Evolutionary conservation across 2,329 filamentous ascomycete genomes (phyloP), one percentile per base, ranked within the genome.

Genomic region (Ophiostoma fasciatum): DNA sequence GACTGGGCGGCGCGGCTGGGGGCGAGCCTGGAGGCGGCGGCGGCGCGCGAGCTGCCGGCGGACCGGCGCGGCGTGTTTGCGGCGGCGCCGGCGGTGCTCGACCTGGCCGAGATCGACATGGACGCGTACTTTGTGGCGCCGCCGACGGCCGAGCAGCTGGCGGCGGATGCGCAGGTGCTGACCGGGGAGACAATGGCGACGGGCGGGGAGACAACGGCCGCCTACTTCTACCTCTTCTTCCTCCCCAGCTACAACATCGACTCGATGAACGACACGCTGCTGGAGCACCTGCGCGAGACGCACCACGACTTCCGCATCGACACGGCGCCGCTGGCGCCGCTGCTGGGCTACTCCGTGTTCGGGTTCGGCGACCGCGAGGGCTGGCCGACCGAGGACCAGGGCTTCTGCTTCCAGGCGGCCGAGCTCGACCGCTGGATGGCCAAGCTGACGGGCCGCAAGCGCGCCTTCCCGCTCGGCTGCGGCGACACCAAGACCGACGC

Each of bases 351-450:
- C 52, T 83, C 83, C 0, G 85, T 96, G 0, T 96, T 96, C 60
- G 90, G 90, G 0, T 81, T 94, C 50, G 88, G 88, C 14, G 88
- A 96, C 53, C 75, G 71, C 43, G 82, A 93, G 52, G 84, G 82
- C 39, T 98, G 90, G 88, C 83, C 85, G 1, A 83, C 79, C 0
- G 85, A 94, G 57, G 73, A 78, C 40, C 82, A 90, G 47, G 88
- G 88, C 0, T 98, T 87, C 58, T 94, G 88, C 53, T 85, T 83
- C 43, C 88, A 96, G 53, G 88, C 88, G 2, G 82, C 78, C 50
- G 78, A 94, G 46, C 66, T 92, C 4, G 88, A 98, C 53, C 85
- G 76, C 53, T 96, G 90, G 88, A 82, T 98, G 81, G 85, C 88
- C n/a, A 92, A 85, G 52, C 60, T 98, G 49, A 94, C 87, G 0